Conservation (phyloP, 495 filamentous ascomycete genomes). For the Entonaema liquescens region DNA sequence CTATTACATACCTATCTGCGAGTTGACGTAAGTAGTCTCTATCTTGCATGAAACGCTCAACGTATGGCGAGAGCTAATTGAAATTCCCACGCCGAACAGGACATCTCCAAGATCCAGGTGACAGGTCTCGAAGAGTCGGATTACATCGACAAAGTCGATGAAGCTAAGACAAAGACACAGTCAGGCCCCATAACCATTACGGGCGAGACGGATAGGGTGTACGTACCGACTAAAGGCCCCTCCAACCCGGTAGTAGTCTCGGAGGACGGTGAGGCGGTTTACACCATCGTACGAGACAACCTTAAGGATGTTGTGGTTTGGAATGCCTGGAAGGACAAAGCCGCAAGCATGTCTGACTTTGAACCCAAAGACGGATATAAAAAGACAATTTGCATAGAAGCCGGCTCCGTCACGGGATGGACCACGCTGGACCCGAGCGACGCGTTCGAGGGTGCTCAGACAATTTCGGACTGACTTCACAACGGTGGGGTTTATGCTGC, state of each 20-base stretch:
- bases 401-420: conserved; percentile 83
- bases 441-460: conserved; percentile 88
- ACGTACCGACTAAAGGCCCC: conserved; percentile 69
- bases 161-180: conserved; percentile 66
- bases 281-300: conserved; percentile 79
- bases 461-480: conserved; percentile 58
- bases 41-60: neutral
- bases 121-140: conserved; percentile 74
- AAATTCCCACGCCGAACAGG: conserved; percentile 55
- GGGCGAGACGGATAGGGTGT: conserved; percentile 81
- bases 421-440: conserved; percentile 85
- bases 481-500: neutral
- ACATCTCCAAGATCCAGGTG: conserved; percentile 75
- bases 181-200: conserved; percentile 64
- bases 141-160: conserved; percentile 84
- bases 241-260: conserved; percentile 64
- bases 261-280: conserved; percentile 68
- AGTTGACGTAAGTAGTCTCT: conserved; percentile 68
- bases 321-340: conserved; percentile 95
- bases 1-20: conserved; percentile 90
- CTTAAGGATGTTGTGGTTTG: conserved; percentile 90
- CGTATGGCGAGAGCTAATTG: neutral
- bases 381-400: conserved; percentile 93
- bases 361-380: conserved; percentile 86
- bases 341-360: conserved; percentile 84